phyloP scores from a whole-genome alignment of 176 grass and related monocot genomes.

The Areca catechu region DNA sequence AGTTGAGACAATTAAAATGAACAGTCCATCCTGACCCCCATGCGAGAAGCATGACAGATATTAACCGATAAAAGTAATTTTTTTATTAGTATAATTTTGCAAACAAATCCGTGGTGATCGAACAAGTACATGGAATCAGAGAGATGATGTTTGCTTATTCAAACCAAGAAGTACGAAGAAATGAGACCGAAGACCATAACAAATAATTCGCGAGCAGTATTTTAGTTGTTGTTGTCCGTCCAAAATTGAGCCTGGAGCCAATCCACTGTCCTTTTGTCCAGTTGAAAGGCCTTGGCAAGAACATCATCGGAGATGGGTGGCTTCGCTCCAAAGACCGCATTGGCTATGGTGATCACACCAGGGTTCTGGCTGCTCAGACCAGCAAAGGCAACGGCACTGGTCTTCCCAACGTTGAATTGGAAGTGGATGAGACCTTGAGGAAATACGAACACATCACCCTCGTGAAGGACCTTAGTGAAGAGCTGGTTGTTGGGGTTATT shows the following conservation, averaged over 20 bases:
- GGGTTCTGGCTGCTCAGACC: slow-evolving; percentile 37
- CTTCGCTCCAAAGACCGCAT: slow-evolving; percentile 22
- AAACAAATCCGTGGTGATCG: too few relatives aligned
- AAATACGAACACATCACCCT: slow-evolving; percentile 35
- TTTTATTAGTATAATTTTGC: too few relatives aligned
- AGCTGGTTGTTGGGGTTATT: slow-evolving; percentile 22
- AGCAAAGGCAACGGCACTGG: slow-evolving; percentile 16
- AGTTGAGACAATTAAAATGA: too few relatives aligned
- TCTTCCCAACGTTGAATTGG: slow-evolving; percentile 21
- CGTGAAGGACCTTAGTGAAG: slow-evolving; percentile 20
- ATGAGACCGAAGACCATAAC: neutral
- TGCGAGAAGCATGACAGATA: too few relatives aligned
- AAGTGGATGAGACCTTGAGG: slow-evolving; percentile 34
- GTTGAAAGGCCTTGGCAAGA: slow-evolving; percentile 34
- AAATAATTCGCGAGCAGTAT: neutral
- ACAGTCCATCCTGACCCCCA: too few relatives aligned
- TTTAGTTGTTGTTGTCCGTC: neutral
- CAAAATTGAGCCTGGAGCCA: slow-evolving; percentile 24
- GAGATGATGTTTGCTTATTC: neutral
- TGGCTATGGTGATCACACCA: slow-evolving; percentile 6
- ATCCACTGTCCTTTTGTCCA: slow-evolving; percentile 21
- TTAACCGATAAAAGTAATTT: too few relatives aligned
- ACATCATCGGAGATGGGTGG: slow-evolving; percentile 18
- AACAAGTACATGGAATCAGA: too few relatives aligned
- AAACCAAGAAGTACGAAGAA: slow-evolving; percentile 27